Percentiles rank a stretch among this genome's conserved stretches.
Evolutionary conservation across 768 basidiomycete genomes (phyloP).

Genomic region (Strobilomyces confusus): DNA sequence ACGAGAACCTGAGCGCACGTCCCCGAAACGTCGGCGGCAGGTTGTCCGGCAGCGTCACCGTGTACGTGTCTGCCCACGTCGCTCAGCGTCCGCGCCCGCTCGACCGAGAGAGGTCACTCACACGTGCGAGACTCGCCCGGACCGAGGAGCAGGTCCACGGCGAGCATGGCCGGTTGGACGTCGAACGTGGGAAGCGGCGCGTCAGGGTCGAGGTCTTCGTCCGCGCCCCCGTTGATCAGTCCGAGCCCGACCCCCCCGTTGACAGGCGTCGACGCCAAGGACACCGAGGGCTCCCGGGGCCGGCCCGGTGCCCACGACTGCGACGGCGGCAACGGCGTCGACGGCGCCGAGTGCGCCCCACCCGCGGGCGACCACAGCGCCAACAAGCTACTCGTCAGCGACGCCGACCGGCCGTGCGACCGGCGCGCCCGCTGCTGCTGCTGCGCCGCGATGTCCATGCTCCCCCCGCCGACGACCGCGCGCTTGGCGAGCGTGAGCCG

Average conservation of each 20-base stretch:
- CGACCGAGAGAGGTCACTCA: slow-evolving; percentile 30
- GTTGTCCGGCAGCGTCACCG: slow-evolving; percentile 65
- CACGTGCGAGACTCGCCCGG: slow-evolving; percentile 87
- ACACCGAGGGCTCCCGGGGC: slow-evolving; percentile 23
- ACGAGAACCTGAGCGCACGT: slow-evolving; percentile 78
- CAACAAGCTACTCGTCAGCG: slow-evolving; percentile 47
- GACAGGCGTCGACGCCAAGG: slow-evolving; percentile 12
- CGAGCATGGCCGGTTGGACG: slow-evolving; percentile 81
- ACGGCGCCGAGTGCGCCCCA: slow-evolving; percentile 41
- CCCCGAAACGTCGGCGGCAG: slow-evolving; percentile 92
- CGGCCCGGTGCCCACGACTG: slow-evolving; percentile 23
- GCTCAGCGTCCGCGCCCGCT: too few species aligned
- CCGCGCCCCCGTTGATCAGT: slow-evolving; percentile 21
- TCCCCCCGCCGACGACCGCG: slow-evolving; percentile 54
- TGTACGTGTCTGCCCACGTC: slow-evolving; percentile 67
- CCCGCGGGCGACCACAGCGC: slow-evolving; percentile 49
- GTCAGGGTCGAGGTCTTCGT: slow-evolving; percentile 57
- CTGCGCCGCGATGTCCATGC: slow-evolving; percentile 68
- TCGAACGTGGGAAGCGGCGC: slow-evolving; percentile 80
- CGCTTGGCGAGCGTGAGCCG: slow-evolving; percentile 48
- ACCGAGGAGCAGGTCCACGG: slow-evolving; percentile 74
- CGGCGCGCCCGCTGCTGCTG: slow-evolving; percentile 24
- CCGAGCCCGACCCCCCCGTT: slow-evolving; percentile 31
- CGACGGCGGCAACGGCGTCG: slow-evolving; percentile 20
- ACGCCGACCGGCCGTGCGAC: slow-evolving; percentile 48